Evolutionary conservation across 306 rosid genomes (phyloP).

Genomic region (Cucurbita ficifolia): DNA sequence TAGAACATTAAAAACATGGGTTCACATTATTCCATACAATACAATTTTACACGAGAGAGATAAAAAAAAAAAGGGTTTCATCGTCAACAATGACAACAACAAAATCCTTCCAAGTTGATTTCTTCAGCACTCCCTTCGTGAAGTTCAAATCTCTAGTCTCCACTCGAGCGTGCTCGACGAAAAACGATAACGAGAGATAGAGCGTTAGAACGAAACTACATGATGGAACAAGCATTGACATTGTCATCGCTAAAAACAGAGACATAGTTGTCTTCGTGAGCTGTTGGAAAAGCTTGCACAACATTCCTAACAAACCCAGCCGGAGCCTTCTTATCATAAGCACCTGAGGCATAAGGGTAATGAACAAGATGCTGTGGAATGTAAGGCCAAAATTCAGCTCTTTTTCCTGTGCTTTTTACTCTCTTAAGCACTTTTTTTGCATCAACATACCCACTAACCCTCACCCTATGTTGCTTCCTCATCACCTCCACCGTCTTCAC

Average conservation of each 20-base stretch:
- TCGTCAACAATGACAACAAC: not conserved
- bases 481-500: conserved; percentile 71
- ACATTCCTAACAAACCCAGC: conserved; percentile 46
- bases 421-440: conserved; percentile 67
- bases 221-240: conserved; percentile 68
- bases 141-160: not conserved
- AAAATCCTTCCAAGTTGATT: not conserved
- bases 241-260: conserved; percentile 73
- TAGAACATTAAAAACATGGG: no score
- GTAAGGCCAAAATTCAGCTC: conserved; percentile 86
- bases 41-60: not conserved
- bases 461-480: conserved; percentile 59
- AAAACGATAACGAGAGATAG: not conserved
- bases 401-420: conserved; percentile 49
- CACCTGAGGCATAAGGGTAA: conserved; percentile 46
- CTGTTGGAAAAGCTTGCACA: conserved; percentile 34
- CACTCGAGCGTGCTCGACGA: not conserved
- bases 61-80: not conserved
- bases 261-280: conserved; percentile 35
- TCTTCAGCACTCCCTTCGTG: not conserved
- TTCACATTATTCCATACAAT: no score
- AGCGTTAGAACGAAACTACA: conserved; percentile 17
- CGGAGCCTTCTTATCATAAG: conserved; percentile 76
- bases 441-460: conserved; percentile 66
- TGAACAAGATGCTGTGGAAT: conserved; percentile 62